These are phyloP conservation scores for Rhizopogon vesiculosus DNA, from an alignment of 768 basidiomycete genomes.

Conservation along the genomic window DNA sequence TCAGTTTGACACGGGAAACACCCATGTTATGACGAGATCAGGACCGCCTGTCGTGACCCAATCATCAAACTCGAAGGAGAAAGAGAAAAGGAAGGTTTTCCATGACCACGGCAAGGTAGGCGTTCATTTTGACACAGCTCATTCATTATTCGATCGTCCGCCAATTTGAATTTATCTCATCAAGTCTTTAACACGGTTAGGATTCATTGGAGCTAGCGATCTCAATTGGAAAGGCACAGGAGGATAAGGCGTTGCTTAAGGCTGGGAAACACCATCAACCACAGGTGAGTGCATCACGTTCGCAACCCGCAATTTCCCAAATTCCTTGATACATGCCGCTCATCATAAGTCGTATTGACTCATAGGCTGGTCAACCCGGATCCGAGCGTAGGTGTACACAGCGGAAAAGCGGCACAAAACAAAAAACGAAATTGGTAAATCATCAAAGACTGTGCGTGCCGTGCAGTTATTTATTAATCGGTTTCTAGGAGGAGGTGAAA, in stretches of 20 bases:
- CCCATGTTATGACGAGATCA: constrained; percentile 22
- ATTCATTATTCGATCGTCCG: constrained; percentile 7
- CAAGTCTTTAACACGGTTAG: constrained; percentile 23
- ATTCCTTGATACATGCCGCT: constrained; percentile 14
- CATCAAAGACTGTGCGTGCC: constrained; percentile 9
- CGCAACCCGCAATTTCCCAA: constrained; percentile 6
- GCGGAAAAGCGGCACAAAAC: constrained; percentile 22
- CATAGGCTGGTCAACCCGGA: constrained; percentile 25
- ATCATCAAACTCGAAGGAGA: constrained; percentile 20
- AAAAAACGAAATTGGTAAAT: constrained; percentile 33
- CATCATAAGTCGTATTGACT: constrained; percentile 6
- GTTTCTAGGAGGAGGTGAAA: constrained; percentile 38
- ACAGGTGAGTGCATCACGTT: constrained; percentile 28
- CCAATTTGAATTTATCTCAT: constrained; percentile 13
- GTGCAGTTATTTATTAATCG: constrained; percentile 8
- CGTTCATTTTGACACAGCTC: constrained; percentile 6
- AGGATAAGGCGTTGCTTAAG: constrained; percentile 38
- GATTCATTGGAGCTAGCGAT: constrained; percentile 44
- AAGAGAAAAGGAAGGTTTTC: constrained; percentile 22
- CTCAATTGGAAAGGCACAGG: constrained; percentile 41
- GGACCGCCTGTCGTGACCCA: constrained; percentile 13
- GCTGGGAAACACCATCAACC: constrained; percentile 34
- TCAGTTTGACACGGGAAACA: not conserved
- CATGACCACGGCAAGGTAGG: constrained; percentile 29
- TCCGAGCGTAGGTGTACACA: constrained; percentile 22